phyloP scores from a whole-genome alignment of 2,329 filamentous ascomycete species.

The Aspergillus sp. region DNA sequence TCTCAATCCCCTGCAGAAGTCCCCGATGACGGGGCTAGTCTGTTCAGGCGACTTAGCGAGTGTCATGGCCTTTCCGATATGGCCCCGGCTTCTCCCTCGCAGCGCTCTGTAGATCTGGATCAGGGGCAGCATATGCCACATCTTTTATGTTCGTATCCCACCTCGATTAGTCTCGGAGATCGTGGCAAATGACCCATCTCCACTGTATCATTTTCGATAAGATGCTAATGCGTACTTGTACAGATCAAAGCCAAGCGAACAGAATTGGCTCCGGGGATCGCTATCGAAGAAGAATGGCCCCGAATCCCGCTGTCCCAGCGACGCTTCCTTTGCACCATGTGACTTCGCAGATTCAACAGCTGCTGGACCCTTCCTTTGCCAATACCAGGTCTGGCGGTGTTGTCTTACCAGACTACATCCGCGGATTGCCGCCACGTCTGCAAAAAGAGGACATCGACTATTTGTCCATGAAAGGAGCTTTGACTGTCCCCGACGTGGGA shows the following conservation, averaged over 20 bases:
- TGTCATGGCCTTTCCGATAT: slow-evolving; percentile 34
- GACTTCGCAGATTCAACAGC: slow-evolving; percentile 39
- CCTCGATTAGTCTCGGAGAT: no score
- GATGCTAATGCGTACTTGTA: slow-evolving; percentile 14
- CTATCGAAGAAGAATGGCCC: slow-evolving; percentile 48
- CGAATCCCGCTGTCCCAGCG: slow-evolving; percentile 44
- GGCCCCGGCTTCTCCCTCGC: slow-evolving; percentile 45
- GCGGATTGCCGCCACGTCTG: slow-evolving; percentile 75
- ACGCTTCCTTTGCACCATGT: slow-evolving; percentile 40
- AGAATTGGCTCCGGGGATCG: slow-evolving; percentile 53
- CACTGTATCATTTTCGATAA: neutral
- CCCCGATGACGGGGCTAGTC: slow-evolving; percentile 35
- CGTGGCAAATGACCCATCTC: neutral
- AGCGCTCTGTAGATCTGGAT: slow-evolving; percentile 50
- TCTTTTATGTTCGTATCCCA: slow-evolving; percentile 58
- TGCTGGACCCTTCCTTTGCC: slow-evolving; percentile 49
- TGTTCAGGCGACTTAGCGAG: slow-evolving; percentile 32
- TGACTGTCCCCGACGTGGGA: slow-evolving; percentile 69
- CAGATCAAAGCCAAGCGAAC: slow-evolving; percentile 36
- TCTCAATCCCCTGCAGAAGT: slow-evolving; percentile 39
- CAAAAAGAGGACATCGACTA: slow-evolving; percentile 81
- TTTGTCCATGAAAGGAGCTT: slow-evolving; percentile 78
- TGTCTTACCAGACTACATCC: slow-evolving; percentile 69
- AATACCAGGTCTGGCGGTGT: slow-evolving; percentile 51
- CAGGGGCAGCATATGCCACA: slow-evolving; percentile 63